Base-by-base conservation (phyloP, 1,139 yeast species). In the Pneumocystis carinii region DNA sequence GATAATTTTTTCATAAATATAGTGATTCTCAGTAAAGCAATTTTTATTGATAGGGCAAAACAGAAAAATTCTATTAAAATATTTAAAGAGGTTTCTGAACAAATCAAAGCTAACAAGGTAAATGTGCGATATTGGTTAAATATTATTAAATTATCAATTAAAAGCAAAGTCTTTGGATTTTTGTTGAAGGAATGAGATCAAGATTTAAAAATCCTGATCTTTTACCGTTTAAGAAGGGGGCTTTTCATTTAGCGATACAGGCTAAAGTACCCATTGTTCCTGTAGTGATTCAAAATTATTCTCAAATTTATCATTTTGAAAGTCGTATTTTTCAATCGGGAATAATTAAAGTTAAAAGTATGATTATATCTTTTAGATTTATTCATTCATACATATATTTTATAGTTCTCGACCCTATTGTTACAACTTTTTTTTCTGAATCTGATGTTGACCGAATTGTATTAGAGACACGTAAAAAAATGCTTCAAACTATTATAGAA, bases 241-340 rank as follows among this genome's bases (percentile, higher is more conserved):
- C 97, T 0, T 94, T 94, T 83, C 96, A 92, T 75, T 80, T 92
- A 71, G 98, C 99, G 14, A 86, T 86, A 67, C 95, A 90, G 74
- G 96, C 96, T 2, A 83, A 83, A 57, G 83, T 92, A 42, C 97
- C 97, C 32, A 78, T 92, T 60, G 83, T 92, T 15, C 98, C 99
- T 2, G 78, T 87, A 59, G 95, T 88, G 10, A 88, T 89, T 7
- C 82, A 90, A 59, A 94, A 92, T 75, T 87, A 95, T 64, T 85
- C 95, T 6, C 81, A 82, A 53, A 74, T 94, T 58, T 82, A 87
- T 76, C 81, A 83, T 70, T 76, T 87, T 61, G 81, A 81, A 68
- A 72, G 76, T 55, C 78, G 78, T 66, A 76, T 78, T 35, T 81
- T 84, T 71, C 77, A 80, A 64, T 68, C 78, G 2, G 94, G 94